These are phyloP conservation scores for Asterella californica DNA, from an alignment of 225 moss, liverwort and hornwort species.

Conservation along the genomic window DNA sequence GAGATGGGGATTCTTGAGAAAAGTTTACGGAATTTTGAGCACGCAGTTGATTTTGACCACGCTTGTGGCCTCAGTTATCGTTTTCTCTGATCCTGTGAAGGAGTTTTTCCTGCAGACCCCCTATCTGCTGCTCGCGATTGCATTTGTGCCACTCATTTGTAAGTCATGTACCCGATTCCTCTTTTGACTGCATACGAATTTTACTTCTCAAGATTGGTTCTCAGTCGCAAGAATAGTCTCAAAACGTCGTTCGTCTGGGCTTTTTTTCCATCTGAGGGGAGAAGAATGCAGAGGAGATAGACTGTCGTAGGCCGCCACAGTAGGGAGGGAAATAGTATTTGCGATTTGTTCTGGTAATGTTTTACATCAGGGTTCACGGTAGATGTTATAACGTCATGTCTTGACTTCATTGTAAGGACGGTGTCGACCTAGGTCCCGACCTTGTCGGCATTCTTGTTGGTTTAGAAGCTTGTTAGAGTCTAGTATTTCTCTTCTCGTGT, in stretches of 20 bases:
- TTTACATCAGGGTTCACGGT: too few species aligned
- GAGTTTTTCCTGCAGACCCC: slow-evolving; percentile 64
- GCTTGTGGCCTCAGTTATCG: slow-evolving; percentile 73
- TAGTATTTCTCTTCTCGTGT: not conserved
- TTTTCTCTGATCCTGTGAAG: slow-evolving; percentile 56
- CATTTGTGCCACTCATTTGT: slow-evolving; percentile 81
- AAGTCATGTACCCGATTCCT: slow-evolving; percentile 27
- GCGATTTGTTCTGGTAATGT: too few species aligned
- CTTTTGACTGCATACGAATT: not conserved
- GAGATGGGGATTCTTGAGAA: slow-evolving; percentile 89
- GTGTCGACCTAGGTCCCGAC: not conserved
- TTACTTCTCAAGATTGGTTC: not conserved
- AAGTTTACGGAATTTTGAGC: slow-evolving; percentile 88
- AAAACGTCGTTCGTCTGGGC: too few species aligned
- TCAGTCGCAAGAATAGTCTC: not conserved
- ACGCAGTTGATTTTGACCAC: slow-evolving; percentile 82
- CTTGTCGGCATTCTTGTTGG: not conserved
- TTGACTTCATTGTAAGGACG: not conserved
- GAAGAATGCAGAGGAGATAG: not conserved
- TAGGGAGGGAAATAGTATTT: too few species aligned
- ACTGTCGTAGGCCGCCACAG: not conserved
- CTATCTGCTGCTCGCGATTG: slow-evolving; percentile 56
- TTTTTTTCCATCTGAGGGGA: not conserved
- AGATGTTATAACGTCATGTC: too few species aligned
- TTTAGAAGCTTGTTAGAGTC: not conserved